phyloP scores from a whole-genome alignment of 1,284 basidiomycete species.

The Melampsora larici-populina region DNA sequence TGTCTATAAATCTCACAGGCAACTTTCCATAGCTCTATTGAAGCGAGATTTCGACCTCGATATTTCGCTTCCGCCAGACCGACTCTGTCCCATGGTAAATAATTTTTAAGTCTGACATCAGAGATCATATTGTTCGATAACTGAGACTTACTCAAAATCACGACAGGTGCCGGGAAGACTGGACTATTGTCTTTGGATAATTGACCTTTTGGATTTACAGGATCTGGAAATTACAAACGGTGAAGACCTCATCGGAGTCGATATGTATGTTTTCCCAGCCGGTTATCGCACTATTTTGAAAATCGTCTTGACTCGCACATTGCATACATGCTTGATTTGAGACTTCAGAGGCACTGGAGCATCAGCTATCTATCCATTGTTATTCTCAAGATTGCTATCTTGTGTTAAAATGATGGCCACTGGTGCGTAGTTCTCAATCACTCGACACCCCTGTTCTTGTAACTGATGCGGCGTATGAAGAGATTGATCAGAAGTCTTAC shows the following conservation, averaged over 20 bases:
- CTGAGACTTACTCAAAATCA: neutral
- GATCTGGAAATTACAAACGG: neutral
- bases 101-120: neutral
- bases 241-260: neutral
- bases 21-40: constrained; percentile 70
- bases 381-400: constrained; percentile 63
- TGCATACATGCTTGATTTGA: no score
- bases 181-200: constrained; percentile 37
- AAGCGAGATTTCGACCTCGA: constrained; percentile 68
- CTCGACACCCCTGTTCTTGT: constrained; percentile 11
- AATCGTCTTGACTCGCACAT: no score
- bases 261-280: neutral
- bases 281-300: no score
- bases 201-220: constrained; percentile 22
- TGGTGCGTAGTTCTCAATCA: constrained; percentile 57
- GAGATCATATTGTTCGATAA: neutral
- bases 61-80: constrained; percentile 64
- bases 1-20: constrained; percentile 13
- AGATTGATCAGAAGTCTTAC: constrained; percentile 66
- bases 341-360: constrained; percentile 76
- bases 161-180: constrained; percentile 36
- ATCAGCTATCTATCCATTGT: constrained; percentile 80
- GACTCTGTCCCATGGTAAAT: constrained; percentile 79
- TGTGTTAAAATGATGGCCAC: constrained; percentile 67
- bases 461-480: constrained; percentile 54